phyloP scores from a whole-genome alignment of 2,329 filamentous ascomycete species.

The Trichoderma arundinaceum region DNA sequence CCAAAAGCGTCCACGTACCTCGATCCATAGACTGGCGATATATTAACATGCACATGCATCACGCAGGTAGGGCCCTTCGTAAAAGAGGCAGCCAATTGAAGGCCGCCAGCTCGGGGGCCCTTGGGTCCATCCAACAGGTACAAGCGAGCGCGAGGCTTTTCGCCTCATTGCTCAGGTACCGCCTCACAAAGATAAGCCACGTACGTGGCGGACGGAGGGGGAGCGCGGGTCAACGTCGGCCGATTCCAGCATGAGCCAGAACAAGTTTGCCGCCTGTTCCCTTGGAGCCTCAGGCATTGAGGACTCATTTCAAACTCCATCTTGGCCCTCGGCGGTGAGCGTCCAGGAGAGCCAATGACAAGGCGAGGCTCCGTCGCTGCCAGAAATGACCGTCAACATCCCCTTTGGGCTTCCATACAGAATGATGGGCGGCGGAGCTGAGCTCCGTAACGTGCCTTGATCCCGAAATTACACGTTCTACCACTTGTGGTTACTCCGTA shows the following conservation, averaged over 20 bases:
- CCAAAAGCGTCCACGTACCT: conserved; percentile 17
- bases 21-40: conserved; percentile 16
- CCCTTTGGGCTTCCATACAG: conserved; percentile 3
- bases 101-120: neutral
- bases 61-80: conserved; percentile 14
- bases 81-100: conserved; percentile 14
- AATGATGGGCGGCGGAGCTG: conserved; percentile 1
- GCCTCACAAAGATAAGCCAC: neutral
- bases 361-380: neutral
- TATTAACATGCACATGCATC: conserved; percentile 9
- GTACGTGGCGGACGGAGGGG: neutral
- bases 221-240: conserved; percentile 24
- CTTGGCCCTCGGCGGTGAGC: conserved; percentile 23
- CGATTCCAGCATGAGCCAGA: neutral
- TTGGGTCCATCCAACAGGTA: neutral
- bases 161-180: neutral
- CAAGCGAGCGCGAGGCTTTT: neutral
- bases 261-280: neutral
- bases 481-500: no score
- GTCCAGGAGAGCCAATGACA: neutral
- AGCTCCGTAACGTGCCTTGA: conserved; percentile 12
- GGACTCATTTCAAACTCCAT: neutral
- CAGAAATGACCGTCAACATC: conserved; percentile 10
- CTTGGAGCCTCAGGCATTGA: conserved; percentile 20
- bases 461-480: neutral